Percentiles rank a stretch among this genome's conserved stretches.
Evolutionary conservation across 495 filamentous ascomycete genomes (phyloP).

Genomic region (Hypoxylon intermedium): DNA sequence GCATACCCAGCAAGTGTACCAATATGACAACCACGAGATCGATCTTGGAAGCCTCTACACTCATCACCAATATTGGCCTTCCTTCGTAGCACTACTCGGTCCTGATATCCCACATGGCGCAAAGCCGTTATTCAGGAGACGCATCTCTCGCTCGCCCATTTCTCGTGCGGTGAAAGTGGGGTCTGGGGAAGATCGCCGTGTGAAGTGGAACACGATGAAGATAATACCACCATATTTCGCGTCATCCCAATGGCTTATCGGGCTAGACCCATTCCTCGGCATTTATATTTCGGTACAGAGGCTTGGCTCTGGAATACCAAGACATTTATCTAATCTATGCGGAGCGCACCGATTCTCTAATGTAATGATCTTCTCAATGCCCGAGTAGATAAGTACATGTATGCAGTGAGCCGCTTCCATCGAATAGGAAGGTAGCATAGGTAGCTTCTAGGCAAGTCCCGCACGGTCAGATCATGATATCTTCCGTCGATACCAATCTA

Average conservation of each 20-base stretch:
- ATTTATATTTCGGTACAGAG: background rate
- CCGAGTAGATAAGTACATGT: background rate
- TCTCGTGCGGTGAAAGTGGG: background rate
- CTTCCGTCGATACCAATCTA: too few relatives aligned
- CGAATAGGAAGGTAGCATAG: slow-evolving; percentile 2
- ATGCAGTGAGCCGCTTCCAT: background rate
- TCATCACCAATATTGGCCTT: too few relatives aligned
- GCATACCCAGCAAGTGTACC: too few relatives aligned
- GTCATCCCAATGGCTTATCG: background rate
- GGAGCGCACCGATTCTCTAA: background rate
- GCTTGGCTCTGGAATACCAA: background rate
- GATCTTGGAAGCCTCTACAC: too few relatives aligned
- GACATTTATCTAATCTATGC: slow-evolving; percentile 1
- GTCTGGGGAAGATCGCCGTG: background rate
- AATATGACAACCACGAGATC: too few relatives aligned
- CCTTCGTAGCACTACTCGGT: background rate
- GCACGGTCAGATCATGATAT: background rate
- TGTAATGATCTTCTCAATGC: background rate
- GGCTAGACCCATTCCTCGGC: background rate
- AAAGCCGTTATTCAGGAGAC: background rate
- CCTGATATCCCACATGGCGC: background rate
- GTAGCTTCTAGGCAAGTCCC: background rate
- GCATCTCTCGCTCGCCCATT: background rate
- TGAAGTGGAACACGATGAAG: background rate
- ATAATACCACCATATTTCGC: background rate